Evolutionary conservation across 306 rosid species (phyloP), one percentile per base, ranked within the genome.

Genomic region (Arachis stenosperma): DNA sequence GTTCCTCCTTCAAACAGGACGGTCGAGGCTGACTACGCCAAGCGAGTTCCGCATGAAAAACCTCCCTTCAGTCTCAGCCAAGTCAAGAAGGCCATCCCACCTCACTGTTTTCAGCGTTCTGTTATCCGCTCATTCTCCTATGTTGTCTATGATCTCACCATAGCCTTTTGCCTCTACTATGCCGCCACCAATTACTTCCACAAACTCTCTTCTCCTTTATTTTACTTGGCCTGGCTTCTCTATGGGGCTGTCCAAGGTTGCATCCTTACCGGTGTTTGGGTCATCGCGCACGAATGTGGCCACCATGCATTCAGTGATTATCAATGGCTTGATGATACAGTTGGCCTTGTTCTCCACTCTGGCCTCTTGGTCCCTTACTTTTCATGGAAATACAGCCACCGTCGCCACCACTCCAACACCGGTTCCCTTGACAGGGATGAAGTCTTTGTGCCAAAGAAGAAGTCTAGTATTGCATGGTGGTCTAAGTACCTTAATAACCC

Each of bases 381-480:
- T 76, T 94, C 98, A 11, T 94, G 98, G 98, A 94, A 94, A 59
- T 91, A 91, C 69, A 94, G 98, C 81, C 98, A 94, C 75, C 97
- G 98, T 29, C 92, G 98, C 58, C 98, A 94, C 79, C 98, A 94
- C 72, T 89, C 97, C 36, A 91, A 94, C 76, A 94, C 97, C 0
- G 97, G 88, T 61, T 94, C 98, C 40, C 88, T 94, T 1, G 98
- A 94, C 44, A 76, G 86, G 17, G 98, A 94, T 80, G 98, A 94
- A 75, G 98, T 94, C 60, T 94, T 94, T 79, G 98, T 94, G 68
- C 97, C 98, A 2, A 94, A 91, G 75, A 66, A 84, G 41, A 91
- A 78, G 65, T 81, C 88, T 5, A 37, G 39, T 1, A 54, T 88
- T 0, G 4, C 22, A 3, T 91, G 98, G 98, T 89, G 69, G 81